These are phyloP conservation scores for Trichoderma gamsii DNA, from an alignment of 495 filamentous ascomycete species.

Conservation along the genomic window DNA sequence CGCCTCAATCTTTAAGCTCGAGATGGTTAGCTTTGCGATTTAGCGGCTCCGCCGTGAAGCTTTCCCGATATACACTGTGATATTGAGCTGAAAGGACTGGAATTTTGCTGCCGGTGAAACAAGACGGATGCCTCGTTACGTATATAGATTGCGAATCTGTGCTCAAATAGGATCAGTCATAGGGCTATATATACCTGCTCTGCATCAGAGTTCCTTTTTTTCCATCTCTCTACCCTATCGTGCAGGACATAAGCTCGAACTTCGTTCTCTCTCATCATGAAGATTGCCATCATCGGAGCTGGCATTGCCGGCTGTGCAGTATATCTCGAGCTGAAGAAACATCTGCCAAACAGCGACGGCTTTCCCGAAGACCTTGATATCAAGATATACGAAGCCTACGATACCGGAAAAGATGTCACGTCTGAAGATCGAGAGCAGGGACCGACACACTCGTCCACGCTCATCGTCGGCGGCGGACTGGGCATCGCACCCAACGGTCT, in stretches of 20 bases:
- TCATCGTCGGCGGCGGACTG: slow-evolving; percentile 45
- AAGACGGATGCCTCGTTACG: background rate
- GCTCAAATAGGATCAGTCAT: no score
- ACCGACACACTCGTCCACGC: slow-evolving; percentile 26
- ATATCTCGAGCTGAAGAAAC: slow-evolving; percentile 46
- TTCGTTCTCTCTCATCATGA: slow-evolving; percentile 30
- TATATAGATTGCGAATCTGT: no score
- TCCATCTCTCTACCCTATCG: background rate
- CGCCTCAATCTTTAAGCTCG: background rate
- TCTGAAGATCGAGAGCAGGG: background rate
- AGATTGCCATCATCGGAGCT: slow-evolving; percentile 49
- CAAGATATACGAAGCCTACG: slow-evolving; percentile 38
- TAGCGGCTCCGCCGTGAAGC: slow-evolving; percentile 10
- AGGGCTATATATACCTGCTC: background rate
- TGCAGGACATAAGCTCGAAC: no score
- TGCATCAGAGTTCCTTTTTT: background rate
- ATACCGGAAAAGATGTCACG: slow-evolving; percentile 22
- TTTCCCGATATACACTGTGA: background rate
- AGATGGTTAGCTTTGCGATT: background rate
- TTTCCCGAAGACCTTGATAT: slow-evolving; percentile 21
- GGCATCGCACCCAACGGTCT: slow-evolving; percentile 48
- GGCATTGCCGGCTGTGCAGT: slow-evolving; percentile 45
- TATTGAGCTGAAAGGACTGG: background rate
- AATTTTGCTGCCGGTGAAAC: background rate
- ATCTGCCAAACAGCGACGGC: slow-evolving; percentile 30